Conservation (phyloP, 176 grass and related monocot genomes). For the Oryza glaberrima region DNA sequence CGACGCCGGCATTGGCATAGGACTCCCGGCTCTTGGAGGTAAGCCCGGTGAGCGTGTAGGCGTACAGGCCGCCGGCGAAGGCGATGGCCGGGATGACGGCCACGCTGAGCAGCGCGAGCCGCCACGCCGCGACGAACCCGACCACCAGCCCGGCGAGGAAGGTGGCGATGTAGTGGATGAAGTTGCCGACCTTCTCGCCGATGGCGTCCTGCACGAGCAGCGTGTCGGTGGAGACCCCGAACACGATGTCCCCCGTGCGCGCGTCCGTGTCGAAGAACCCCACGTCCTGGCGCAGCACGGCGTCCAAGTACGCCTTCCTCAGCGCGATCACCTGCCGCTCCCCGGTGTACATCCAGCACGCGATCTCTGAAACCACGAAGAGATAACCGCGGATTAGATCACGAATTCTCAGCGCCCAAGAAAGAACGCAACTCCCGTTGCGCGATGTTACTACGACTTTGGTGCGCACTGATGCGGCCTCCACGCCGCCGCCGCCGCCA, state of each 20-base stretch:
- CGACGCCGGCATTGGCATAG: slow-evolving; percentile 92
- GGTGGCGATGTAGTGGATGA: slow-evolving; percentile 92
- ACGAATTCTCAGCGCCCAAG: too few species aligned
- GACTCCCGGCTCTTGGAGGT: slow-evolving; percentile 94
- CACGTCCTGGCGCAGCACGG: slow-evolving; percentile 90
- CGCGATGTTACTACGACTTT: background rate
- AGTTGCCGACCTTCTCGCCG: slow-evolving; percentile 98
- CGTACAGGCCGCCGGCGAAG: slow-evolving; percentile 99
- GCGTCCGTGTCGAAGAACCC: slow-evolving; percentile 99
- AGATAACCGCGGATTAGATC: background rate
- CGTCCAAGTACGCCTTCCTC: slow-evolving; percentile 82
- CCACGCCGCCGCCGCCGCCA: slow-evolving; percentile 3
- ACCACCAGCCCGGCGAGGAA: slow-evolving; percentile 91
- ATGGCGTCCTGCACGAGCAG: slow-evolving; percentile 97
- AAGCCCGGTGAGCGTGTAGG: slow-evolving; percentile 92
- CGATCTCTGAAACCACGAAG: slow-evolving; percentile 65
- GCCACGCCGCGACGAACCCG: slow-evolving; percentile 87
- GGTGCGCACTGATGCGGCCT: background rate
- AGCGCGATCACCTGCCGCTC: slow-evolving; percentile 87
- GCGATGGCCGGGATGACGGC: slow-evolving; percentile 93
- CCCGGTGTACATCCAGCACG: slow-evolving; percentile 98
- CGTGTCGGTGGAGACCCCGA: slow-evolving; percentile 90
- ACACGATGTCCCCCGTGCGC: slow-evolving; percentile 93
- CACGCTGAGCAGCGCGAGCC: slow-evolving; percentile 88
- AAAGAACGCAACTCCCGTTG: background rate